Evolutionary conservation across 1,284 basidiomycete genomes (phyloP).

Genomic region (Ceratobasidium papillatum): DNA sequence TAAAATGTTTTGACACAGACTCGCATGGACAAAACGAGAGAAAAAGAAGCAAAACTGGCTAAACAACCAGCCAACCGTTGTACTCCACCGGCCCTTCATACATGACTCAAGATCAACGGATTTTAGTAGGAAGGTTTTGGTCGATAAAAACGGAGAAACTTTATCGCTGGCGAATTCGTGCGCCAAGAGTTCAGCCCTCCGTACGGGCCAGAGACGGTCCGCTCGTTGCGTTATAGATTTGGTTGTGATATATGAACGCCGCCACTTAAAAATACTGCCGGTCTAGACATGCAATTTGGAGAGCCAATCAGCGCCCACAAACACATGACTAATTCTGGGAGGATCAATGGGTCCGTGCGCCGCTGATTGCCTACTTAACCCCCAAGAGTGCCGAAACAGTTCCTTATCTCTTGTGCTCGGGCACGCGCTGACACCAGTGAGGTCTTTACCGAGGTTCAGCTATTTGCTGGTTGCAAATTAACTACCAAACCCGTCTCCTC

Average conservation of each 20-base stretch:
- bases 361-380: neutral
- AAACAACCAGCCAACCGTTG: neutral
- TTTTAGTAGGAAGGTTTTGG: neutral
- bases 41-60: neutral
- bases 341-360: conserved; percentile 35
- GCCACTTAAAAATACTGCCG: neutral
- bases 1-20: neutral
- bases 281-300: neutral
- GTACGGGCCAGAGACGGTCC: conserved; percentile 13
- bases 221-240: neutral
- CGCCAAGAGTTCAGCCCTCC: conserved; percentile 2
- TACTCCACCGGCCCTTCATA: neutral
- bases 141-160: conserved; percentile 6
- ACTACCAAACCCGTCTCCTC: conserved; percentile 83
- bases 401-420: conserved; percentile 85
- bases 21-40: neutral
- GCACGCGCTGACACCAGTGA: conserved; percentile 92
- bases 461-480: conserved; percentile 95
- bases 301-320: conserved; percentile 31
- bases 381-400: neutral
- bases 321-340: conserved; percentile 12
- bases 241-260: neutral
- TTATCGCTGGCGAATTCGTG: neutral
- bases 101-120: neutral
- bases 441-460: conserved; percentile 90